phyloP scores from a whole-genome alignment of 2,329 filamentous ascomycete genomes.

The Pseudocercospora crystallina region DNA sequence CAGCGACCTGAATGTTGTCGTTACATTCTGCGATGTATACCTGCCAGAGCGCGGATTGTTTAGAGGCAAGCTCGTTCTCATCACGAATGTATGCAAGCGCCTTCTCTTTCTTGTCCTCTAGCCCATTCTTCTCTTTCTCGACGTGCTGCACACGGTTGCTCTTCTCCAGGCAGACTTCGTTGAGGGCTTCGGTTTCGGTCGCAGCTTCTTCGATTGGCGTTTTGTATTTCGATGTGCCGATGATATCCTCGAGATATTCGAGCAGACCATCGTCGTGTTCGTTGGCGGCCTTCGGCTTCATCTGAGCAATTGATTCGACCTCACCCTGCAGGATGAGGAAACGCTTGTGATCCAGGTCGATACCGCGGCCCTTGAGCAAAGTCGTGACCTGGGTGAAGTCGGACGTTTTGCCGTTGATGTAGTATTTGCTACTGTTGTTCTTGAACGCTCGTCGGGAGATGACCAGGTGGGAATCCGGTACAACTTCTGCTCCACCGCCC shows the following conservation, averaged over 20 bases:
- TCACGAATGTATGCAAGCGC: constrained; percentile 85
- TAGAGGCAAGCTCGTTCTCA: constrained; percentile 87
- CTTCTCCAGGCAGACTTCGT: constrained; percentile 94
- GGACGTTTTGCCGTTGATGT: constrained; percentile 85
- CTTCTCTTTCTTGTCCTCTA: constrained; percentile 96
- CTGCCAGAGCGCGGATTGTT: constrained; percentile 90
- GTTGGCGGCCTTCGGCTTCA: constrained; percentile 94
- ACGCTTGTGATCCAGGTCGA: constrained; percentile 96
- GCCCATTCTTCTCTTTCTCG: constrained; percentile 88
- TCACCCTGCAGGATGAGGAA: constrained; percentile 97
- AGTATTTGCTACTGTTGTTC: constrained; percentile 98
- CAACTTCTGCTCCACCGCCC: constrained; percentile 69
- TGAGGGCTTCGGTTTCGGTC: constrained; percentile 83
- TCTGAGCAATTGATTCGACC: constrained; percentile 97
- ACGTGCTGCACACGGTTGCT: constrained; percentile 94
- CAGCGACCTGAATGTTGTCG: constrained; percentile 83
- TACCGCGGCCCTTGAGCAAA: constrained; percentile 79
- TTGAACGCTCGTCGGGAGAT: constrained; percentile 93
- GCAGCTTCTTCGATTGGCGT: constrained; percentile 93
- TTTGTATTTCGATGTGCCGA: constrained; percentile 98
- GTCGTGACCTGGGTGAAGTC: constrained; percentile 91
- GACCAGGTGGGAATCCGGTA: constrained; percentile 80
- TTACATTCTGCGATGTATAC: constrained; percentile 84
- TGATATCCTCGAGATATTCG: constrained; percentile 97
- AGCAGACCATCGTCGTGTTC: constrained; percentile 95